These are phyloP conservation scores for Rosa rugosa DNA, from an alignment of 306 rosid species.

Conservation along the genomic window DNA sequence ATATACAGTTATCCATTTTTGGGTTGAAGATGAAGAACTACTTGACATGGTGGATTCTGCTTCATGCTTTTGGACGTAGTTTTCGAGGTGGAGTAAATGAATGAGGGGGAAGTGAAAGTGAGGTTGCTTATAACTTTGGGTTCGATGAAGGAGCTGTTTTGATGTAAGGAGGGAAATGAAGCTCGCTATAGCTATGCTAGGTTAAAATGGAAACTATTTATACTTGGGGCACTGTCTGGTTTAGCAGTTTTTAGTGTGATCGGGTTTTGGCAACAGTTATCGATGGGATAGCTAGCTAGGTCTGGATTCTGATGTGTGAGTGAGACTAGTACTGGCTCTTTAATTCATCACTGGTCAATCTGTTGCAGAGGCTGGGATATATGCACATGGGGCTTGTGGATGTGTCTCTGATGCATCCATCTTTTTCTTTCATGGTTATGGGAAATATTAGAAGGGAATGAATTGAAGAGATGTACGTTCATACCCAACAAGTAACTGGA, in stretches of 20 bases:
- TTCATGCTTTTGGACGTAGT: not conserved
- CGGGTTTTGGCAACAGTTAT: not conserved
- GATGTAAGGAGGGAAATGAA: not conserved
- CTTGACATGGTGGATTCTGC: not conserved
- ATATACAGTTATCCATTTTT: constrained; percentile 27
- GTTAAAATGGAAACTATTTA: constrained; percentile 1
- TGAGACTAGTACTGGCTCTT: not conserved
- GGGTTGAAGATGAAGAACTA: constrained; percentile 15
- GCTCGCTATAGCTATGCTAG: not conserved
- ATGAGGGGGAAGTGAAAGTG: not conserved
- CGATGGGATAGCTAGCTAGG: constrained; percentile 3
- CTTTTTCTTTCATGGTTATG: not conserved
- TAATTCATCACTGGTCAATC: not conserved
- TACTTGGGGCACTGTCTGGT: constrained; percentile 16
- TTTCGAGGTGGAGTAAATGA: constrained; percentile 2
- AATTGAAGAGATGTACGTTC: not conserved
- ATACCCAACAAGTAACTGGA: not conserved
- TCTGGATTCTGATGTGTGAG: not conserved
- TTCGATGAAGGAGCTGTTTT: constrained; percentile 2
- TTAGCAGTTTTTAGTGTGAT: constrained; percentile 3
- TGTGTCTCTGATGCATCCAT: not conserved
- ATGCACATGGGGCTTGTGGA: constrained; percentile 12
- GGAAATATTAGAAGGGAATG: constrained; percentile 18
- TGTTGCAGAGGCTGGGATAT: not conserved
- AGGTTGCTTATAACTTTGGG: not conserved